phyloP scores from a whole-genome alignment of 805 yeast species.

The Scheffersomyces stipitis region DNA sequence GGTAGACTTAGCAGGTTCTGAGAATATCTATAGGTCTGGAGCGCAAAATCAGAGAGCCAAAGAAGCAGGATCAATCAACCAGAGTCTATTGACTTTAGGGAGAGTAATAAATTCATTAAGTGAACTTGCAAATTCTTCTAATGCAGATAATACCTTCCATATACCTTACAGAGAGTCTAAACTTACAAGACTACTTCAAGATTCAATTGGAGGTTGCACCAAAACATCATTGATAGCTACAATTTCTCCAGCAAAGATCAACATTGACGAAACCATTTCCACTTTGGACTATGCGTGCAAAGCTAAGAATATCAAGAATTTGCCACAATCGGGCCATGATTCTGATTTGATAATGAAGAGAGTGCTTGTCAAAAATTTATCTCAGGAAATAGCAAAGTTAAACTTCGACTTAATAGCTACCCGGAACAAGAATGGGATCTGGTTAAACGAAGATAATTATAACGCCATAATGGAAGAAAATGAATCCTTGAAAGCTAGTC shows the following conservation, averaged over 20 bases:
- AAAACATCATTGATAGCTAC: constrained; percentile 87
- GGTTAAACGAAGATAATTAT: constrained; percentile 60
- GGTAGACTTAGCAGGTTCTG: constrained; percentile 95
- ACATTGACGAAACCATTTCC: constrained; percentile 78
- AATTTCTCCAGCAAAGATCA: constrained; percentile 75
- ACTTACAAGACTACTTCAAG: constrained; percentile 67
- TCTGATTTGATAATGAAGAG: constrained; percentile 48
- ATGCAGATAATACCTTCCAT: constrained; percentile 40
- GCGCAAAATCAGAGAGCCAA: constrained; percentile 83
- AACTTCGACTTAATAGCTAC: constrained; percentile 64
- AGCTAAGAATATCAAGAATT: constrained; percentile 76
- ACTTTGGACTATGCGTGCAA: constrained; percentile 86
- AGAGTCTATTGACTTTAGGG: constrained; percentile 82
- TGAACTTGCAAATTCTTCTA: constrained; percentile 20
- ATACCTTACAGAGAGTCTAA: constrained; percentile 87
- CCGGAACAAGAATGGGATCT: constrained; percentile 63
- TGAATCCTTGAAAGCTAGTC: constrained; percentile 26
- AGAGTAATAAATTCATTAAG: constrained; percentile 70
- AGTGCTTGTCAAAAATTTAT: constrained; percentile 52
- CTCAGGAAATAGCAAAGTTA: constrained; percentile 53
- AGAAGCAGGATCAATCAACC: constrained; percentile 93
- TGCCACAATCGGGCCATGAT: constrained; percentile 49
- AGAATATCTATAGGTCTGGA: constrained; percentile 84
- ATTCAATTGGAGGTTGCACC: constrained; percentile 84
- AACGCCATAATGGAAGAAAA: constrained; percentile 20